These are phyloP conservation scores for Glarea lozoyensis DNA, from an alignment of 495 filamentous ascomycete species.

Conservation along the genomic window DNA sequence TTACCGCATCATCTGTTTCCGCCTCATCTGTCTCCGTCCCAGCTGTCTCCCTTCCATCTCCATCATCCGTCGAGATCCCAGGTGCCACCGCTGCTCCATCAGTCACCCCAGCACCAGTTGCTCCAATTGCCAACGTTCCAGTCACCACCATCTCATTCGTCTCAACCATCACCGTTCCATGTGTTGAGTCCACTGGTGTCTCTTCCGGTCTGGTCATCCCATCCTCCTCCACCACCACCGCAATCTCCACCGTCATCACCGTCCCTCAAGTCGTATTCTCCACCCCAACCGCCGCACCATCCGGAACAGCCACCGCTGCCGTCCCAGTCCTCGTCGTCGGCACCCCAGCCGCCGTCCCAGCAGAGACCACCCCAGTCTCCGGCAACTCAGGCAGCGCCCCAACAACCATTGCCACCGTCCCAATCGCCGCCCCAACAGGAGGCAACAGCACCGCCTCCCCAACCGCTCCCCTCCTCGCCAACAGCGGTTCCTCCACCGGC, in stretches of 20 bases:
- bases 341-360: conserved; percentile 5
- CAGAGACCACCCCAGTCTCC: background rate
- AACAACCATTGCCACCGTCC: background rate
- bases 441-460: background rate
- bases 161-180: conserved; percentile 33
- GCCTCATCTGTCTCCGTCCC: too few relatives aligned
- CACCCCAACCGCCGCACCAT: conserved; percentile 34
- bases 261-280: conserved; percentile 40
- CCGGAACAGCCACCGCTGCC: background rate
- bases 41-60: too few relatives aligned
- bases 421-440: conserved; percentile 1
- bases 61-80: too few relatives aligned
- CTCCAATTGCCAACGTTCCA: too few relatives aligned
- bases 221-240: conserved; percentile 50
- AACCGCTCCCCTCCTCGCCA: background rate
- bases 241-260: conserved; percentile 40
- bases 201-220: conserved; percentile 34
- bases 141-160: conserved; percentile 48
- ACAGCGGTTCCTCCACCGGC: conserved; percentile 1
- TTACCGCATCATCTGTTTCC: too few relatives aligned
- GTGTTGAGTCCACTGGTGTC: conserved; percentile 32
- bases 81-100: conserved; percentile 8
- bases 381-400: background rate
- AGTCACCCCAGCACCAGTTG: conserved; percentile 6
- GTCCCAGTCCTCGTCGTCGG: conserved; percentile 9